A percentile compares a stretch with the other conserved stretches of the same genome.
phyloP scores from a whole-genome alignment of 192 early-diverging fungal genomes.

The Thamnidium elegans region DNA sequence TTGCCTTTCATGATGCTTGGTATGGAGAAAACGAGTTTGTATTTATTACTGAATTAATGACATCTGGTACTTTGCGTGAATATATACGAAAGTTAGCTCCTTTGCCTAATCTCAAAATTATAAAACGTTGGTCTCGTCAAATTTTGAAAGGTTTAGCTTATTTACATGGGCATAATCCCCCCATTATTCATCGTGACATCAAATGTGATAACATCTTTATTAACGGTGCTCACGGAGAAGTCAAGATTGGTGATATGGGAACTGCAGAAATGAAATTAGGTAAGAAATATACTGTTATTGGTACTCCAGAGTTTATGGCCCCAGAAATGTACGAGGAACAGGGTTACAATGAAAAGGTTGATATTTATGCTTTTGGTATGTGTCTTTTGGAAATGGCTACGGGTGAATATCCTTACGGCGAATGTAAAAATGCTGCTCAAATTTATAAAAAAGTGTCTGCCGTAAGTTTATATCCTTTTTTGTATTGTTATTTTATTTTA shows the following conservation, averaged over 20 bases:
- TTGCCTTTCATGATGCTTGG: slow-evolving; percentile 73
- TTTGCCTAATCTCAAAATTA: slow-evolving; percentile 65
- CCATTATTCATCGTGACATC: slow-evolving; percentile 80
- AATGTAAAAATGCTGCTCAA: slow-evolving; percentile 82
- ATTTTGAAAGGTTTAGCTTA: slow-evolving; percentile 79
- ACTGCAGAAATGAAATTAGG: slow-evolving; percentile 84
- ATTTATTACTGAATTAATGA: slow-evolving; percentile 92
- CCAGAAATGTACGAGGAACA: slow-evolving; percentile 88
- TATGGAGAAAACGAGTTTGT: slow-evolving; percentile 58
- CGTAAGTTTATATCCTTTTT: slow-evolving; percentile 30
- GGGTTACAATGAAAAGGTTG: slow-evolving; percentile 80
- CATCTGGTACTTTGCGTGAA: slow-evolving; percentile 76
- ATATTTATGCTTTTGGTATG: slow-evolving; percentile 91
- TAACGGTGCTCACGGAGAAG: slow-evolving; percentile 84
- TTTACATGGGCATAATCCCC: slow-evolving; percentile 71
- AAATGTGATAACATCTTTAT: slow-evolving; percentile 86
- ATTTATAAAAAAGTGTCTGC: slow-evolving; percentile 78
- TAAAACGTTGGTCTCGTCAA: slow-evolving; percentile 80
- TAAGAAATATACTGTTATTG: slow-evolving; percentile 82
- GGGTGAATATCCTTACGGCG: slow-evolving; percentile 85
- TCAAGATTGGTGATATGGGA: slow-evolving; percentile 87
- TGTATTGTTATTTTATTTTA: background rate
- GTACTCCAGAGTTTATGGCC: slow-evolving; percentile 85
- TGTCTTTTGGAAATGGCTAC: slow-evolving; percentile 70
- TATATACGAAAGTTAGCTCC: slow-evolving; percentile 71